Evolutionary conservation across 2,329 filamentous ascomycete genomes (phyloP).

Genomic region (Immersiporthe knoxdaviesiana): DNA sequence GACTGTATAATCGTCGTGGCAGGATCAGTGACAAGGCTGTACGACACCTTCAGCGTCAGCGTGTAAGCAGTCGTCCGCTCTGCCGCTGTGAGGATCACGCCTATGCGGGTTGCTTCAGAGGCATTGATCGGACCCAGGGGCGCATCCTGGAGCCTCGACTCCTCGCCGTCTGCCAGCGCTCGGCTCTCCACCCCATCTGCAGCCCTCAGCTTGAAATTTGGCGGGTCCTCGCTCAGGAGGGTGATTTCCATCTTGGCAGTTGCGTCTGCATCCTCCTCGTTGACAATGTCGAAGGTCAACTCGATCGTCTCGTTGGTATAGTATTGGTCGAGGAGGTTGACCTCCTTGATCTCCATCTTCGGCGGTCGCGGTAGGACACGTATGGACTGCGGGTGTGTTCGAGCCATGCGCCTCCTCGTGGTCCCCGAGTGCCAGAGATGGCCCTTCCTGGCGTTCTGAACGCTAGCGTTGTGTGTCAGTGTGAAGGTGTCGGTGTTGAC

Average conservation of each 20-base stretch:
- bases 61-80: conserved; percentile 62
- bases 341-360: conserved; percentile 77
- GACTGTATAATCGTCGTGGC: conserved; percentile 81
- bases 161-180: conserved; percentile 35
- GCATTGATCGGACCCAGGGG: conserved; percentile 52
- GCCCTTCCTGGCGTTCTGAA: conserved; percentile 47
- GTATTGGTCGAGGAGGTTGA: conserved; percentile 69
- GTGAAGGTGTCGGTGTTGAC: conserved; percentile 69
- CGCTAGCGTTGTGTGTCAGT: conserved; percentile 66
- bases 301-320: conserved; percentile 81
- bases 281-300: conserved; percentile 71
- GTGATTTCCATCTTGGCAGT: conserved; percentile 71
- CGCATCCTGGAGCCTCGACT: conserved; percentile 48
- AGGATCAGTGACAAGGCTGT: conserved; percentile 77
- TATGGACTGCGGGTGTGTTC: conserved; percentile 58
- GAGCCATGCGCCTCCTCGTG: conserved; percentile 50
- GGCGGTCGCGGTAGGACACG: conserved; percentile 86
- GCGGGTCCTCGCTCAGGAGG: conserved; percentile 62
- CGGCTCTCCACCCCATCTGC: conserved; percentile 40
- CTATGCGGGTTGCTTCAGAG: conserved; percentile 46
- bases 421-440: conserved; percentile 56
- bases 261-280: conserved; percentile 81
- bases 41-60: conserved; percentile 73
- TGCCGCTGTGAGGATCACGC: conserved; percentile 55
- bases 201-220: conserved; percentile 48